Base-by-base conservation (phyloP, 2,329 filamentous ascomycete species). In the Trichoderma polysporum region DNA sequence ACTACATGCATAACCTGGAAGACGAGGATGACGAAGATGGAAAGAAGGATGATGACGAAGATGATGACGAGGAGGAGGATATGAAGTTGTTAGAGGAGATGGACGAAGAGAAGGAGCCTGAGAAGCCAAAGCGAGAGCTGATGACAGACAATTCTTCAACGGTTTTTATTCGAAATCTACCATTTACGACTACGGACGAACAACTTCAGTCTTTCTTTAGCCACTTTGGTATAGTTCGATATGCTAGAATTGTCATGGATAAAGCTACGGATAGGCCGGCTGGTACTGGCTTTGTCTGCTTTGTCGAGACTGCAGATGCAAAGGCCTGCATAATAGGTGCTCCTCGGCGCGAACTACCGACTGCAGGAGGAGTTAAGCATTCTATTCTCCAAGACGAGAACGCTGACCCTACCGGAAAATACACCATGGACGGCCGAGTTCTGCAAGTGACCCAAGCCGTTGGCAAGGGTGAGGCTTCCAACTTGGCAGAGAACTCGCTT, bases 211-310 rank as follows among this genome's bases (percentile, higher is more conserved):
- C 89, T 59, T 94, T 97, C 76, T 99, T 99, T 75, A 82, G 83
- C n/a, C 84, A 90, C 73, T 98, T 99, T 74, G 96, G 95, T 29
- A 86, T 85, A n/a, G 83, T 97, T 45, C 88, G 94, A 41, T 99
- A 98, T 76, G 95, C 94, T 5, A 87, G 96, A 70, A 90, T 97
- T 10, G 96, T 99, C 41, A 86, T 96, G 76, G 94, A 99, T 76
- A 90, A 85, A 54, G 87, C 88, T 27, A 97, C 93, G 0, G 93
- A 94, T 72, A 90, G 92, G 60, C 92, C 95, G 2, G 92, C 91
- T 56, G 95, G 95, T 29, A 98, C 94, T 35, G 95, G 91, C 4
- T 99, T 99, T 74, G 94, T 98, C 33, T 97, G 93, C 80, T 99
- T 99, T 80, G 90, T 90, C 79, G 89, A 90, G 58, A 81, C 84